Evolutionary conservation across 2,329 filamentous ascomycete species (phyloP).

Genomic region (Lachnum nothofagi): DNA sequence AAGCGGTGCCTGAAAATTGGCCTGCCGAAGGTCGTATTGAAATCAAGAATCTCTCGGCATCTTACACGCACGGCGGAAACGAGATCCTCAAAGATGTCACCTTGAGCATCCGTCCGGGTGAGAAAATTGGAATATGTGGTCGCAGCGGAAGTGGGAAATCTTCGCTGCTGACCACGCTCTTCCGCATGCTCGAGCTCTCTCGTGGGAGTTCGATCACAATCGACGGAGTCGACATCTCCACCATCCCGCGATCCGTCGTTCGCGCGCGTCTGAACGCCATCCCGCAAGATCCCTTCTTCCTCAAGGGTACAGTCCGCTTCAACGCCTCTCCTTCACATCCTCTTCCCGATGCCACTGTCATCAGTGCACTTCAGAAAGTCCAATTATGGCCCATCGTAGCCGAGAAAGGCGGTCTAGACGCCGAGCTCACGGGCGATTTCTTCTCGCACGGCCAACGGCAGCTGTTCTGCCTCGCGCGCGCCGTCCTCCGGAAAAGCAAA

Average conservation of each 20-base stretch:
- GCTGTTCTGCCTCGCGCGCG: slow-evolving; percentile 43
- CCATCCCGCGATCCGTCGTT: slow-evolving; percentile 35
- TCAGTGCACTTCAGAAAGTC: slow-evolving; percentile 73
- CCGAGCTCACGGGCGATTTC: neutral
- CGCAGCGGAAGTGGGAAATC: slow-evolving; percentile 36
- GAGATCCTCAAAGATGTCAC: slow-evolving; percentile 3
- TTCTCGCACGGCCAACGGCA: slow-evolving; percentile 43
- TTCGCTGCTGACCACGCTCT: slow-evolving; percentile 26
- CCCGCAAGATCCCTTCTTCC: slow-evolving; percentile 39
- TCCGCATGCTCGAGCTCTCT: slow-evolving; percentile 66
- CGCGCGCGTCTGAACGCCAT: slow-evolving; percentile 38
- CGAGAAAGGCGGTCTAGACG: slow-evolving; percentile 31
- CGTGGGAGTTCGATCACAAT: slow-evolving; percentile 46
- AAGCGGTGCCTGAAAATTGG: neutral
- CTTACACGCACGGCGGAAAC: neutral
- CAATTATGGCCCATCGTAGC: slow-evolving; percentile 33
- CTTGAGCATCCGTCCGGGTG: slow-evolving; percentile 30
- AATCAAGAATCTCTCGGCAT: neutral
- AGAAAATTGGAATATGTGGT: slow-evolving; percentile 47
- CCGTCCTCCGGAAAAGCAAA: slow-evolving; percentile 33
- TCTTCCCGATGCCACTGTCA: slow-evolving; percentile 53
- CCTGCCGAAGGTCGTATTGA: neutral
- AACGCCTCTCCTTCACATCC: slow-evolving; percentile 35
- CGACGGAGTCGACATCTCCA: slow-evolving; percentile 39
- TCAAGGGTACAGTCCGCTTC: slow-evolving; percentile 33